Conservation (phyloP, 2,329 filamentous ascomycete species). For the Aureobasidium sp. region DNA sequence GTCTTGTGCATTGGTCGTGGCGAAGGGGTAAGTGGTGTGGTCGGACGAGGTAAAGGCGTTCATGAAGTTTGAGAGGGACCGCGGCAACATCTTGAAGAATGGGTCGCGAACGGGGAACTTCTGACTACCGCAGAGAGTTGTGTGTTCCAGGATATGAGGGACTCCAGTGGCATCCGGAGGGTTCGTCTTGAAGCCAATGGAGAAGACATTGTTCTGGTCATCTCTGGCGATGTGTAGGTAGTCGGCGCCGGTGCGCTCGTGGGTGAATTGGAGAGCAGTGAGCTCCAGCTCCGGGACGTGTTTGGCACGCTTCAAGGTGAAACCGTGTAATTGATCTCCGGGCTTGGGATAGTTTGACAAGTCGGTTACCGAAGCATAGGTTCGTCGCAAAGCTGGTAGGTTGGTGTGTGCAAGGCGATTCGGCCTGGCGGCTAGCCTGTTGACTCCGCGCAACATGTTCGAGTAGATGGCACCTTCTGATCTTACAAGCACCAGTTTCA, state of each 20-base stretch:
- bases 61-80: slow-evolving; percentile 99
- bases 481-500: not conserved
- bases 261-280: slow-evolving; percentile 80
- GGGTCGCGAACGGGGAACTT: slow-evolving; percentile 98
- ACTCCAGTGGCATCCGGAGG: slow-evolving; percentile 93
- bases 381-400: slow-evolving; percentile 18
- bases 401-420: slow-evolving; percentile 1
- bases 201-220: slow-evolving; percentile 98
- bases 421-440: not conserved
- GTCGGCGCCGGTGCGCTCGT: slow-evolving; percentile 92
- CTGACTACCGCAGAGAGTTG: slow-evolving; percentile 87
- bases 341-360: slow-evolving; percentile 66
- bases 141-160: slow-evolving; percentile 95
- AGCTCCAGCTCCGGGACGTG: slow-evolving; percentile 91
- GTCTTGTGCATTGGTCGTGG: slow-evolving; percentile 90
- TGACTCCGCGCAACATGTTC: slow-evolving; percentile 8
- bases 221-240: slow-evolving; percentile 92
- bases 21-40: slow-evolving; percentile 96
- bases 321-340: slow-evolving; percentile 84
- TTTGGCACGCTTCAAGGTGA: slow-evolving; percentile 81
- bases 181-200: slow-evolving; percentile 98
- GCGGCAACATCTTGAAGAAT: slow-evolving; percentile 99
- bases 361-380: slow-evolving; percentile 62
- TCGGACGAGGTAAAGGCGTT: slow-evolving; percentile 96
- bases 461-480: not conserved